Conservation (phyloP, 345 rosid genomes). For the Toxicodendron radicans region DNA sequence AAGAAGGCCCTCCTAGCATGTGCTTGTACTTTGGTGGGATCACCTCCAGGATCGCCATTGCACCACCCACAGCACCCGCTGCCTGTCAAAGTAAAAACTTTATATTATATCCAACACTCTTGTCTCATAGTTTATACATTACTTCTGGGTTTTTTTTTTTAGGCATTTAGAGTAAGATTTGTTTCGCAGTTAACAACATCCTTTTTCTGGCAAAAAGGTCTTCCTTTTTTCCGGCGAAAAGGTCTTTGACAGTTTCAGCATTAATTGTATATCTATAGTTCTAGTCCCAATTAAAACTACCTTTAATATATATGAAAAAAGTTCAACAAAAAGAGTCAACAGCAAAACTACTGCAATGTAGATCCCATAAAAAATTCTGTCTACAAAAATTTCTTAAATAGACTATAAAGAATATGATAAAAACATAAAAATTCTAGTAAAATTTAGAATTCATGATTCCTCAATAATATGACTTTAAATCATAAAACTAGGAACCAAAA, state of each 20-base stretch:
- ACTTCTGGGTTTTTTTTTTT: neutral
- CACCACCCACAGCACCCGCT: slow-evolving; percentile 93
- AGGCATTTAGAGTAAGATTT: neutral
- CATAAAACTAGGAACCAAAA: too few species aligned
- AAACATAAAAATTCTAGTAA: neutral
- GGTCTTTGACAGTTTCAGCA: neutral
- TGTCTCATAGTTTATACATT: neutral
- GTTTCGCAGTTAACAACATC: neutral
- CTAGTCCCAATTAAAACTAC: neutral
- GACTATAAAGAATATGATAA: neutral
- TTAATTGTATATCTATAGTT: neutral
- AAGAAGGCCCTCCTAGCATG: slow-evolving; percentile 69
- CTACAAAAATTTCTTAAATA: neutral
- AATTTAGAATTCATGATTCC: too few species aligned
- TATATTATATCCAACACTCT: neutral
- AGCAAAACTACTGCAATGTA: neutral
- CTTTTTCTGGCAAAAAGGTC: neutral
- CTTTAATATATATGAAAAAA: neutral
- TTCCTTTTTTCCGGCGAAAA: neutral
- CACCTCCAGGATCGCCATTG: slow-evolving; percentile 68
- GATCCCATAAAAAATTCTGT: neutral
- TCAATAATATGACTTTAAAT: too few species aligned
- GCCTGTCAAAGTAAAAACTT: slow-evolving; percentile 50
- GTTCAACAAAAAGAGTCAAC: neutral
- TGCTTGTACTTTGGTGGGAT: slow-evolving; percentile 70